Evolutionary conservation across 176 grass and related monocot genomes (phyloP), one percentile per base, ranked within the genome.

Genomic region (Puya raimondii): DNA sequence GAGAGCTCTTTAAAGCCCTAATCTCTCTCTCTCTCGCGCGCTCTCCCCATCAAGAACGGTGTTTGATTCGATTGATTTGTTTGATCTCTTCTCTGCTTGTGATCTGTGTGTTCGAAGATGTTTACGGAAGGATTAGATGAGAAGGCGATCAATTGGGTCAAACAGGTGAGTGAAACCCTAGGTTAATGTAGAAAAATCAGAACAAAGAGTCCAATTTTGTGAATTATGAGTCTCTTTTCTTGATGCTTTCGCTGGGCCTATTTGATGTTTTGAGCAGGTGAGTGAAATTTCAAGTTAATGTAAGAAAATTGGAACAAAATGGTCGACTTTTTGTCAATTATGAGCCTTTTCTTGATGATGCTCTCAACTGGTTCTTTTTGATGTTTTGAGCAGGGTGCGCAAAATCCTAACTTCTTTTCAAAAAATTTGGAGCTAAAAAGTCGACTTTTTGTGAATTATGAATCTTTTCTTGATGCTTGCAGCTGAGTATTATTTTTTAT

Each of bases 81-180:
- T 42, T 42, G 33, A 7, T 42, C 7, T 5, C 33, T 7, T 42
- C 33, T 42, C 33, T 42, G 33, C 33, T 42, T 42, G 4, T 42
- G 33, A 42, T 42, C 33, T 42, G 6, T 42, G 4, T 42, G 33
- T 42, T 42, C 6, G 33, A 42, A 42, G 81, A 88, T 96, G 77
- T 96, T 96, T 82, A 96, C 89, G 25, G 93, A 96, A 70, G 93
- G 93, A 48, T 84, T 96, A 22, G 93, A 96, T 48, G 93, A 96
- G 86, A 87, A 72, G 11, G 89, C 86, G 66, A 96, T 96, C 81
- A 86, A 82, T 78, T 96, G 93, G 93, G 80, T 96, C 49, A 96
- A 96, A 66, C 83, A 84, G 81, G 89, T 81, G 70, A 61, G 65
- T 63, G 25, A 22, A 51, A 26, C 1, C 51, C 18, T 23, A 56